A percentile compares a stretch with the other conserved stretches of the same genome.
Conservation (phyloP, 202 grass and related monocot genomes). For the Brachypodium distachyon region DNA sequence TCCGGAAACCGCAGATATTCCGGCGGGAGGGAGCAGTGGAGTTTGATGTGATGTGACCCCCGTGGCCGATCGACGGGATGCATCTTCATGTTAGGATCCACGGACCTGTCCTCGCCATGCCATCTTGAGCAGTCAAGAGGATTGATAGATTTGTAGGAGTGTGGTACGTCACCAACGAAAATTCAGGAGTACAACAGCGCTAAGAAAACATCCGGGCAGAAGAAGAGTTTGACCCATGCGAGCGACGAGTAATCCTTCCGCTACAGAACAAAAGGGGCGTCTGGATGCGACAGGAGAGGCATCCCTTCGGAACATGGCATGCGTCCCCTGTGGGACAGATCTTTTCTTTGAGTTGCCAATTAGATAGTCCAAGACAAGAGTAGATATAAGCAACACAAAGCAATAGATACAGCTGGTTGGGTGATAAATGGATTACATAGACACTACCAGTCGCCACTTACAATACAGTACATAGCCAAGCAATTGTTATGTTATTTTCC, state of each 20-base stretch:
- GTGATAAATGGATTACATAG: background rate
- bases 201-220: background rate
- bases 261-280: background rate
- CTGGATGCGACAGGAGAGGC: background rate
- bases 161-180: background rate
- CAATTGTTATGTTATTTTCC: background rate
- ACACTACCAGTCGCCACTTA: background rate
- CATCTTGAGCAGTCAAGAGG: background rate
- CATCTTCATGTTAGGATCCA: background rate
- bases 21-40: background rate
- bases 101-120: background rate
- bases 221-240: conserved; percentile 1
- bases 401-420: background rate
- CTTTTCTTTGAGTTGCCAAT: too few species aligned
- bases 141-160: background rate
- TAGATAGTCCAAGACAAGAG: background rate
- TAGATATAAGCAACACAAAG: background rate
- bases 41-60: conserved; percentile 3
- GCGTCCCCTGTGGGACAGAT: background rate
- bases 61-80: background rate
- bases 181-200: background rate
- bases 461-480: conserved; percentile 1
- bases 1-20: background rate
- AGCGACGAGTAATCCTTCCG: background rate
- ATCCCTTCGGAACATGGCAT: conserved; percentile 10